phyloP scores from a whole-genome alignment of 192 early-diverging fungal species.

The Coemansia sp. region DNA sequence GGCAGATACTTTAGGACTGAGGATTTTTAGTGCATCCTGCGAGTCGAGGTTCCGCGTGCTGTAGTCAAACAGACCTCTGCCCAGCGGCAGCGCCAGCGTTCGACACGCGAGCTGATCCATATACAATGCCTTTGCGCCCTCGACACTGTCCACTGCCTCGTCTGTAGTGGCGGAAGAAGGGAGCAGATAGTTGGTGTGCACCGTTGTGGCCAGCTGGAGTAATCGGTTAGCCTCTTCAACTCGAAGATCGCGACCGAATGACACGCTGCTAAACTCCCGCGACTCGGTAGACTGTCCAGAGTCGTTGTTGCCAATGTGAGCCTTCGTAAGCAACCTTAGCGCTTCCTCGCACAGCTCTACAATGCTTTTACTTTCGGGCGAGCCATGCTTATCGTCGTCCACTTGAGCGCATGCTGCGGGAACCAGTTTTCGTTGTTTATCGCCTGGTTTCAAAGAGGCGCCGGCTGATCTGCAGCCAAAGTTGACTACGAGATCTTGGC shows the following conservation, averaged over 20 bases:
- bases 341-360: slow-evolving; percentile 24
- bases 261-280: slow-evolving; percentile 19
- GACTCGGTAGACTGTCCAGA: slow-evolving; percentile 9
- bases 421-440: background rate
- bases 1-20: slow-evolving; percentile 59
- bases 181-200: background rate
- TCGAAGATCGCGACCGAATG: slow-evolving; percentile 44
- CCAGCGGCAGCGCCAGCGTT: slow-evolving; percentile 67
- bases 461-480: background rate
- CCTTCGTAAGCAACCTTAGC: slow-evolving; percentile 3
- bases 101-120: slow-evolving; percentile 42
- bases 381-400: background rate
- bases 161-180: background rate
- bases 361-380: slow-evolving; percentile 15
- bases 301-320: background rate
- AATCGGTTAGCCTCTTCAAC: slow-evolving; percentile 36
- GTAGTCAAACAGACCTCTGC: slow-evolving; percentile 71
- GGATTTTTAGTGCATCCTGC: slow-evolving; percentile 64
- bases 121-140: slow-evolving; percentile 19
- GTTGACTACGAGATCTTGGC: slow-evolving; percentile 41
- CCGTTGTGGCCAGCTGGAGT: slow-evolving; percentile 13
- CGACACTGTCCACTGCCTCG: slow-evolving; percentile 9
- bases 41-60: slow-evolving; percentile 58
- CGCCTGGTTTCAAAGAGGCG: background rate
- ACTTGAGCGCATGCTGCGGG: background rate